A percentile compares a stretch with the other conserved stretches of the same genome.
Conservation (phyloP, 371 early-diverging fungal genomes). For the Capillidium heterosporum region DNA sequence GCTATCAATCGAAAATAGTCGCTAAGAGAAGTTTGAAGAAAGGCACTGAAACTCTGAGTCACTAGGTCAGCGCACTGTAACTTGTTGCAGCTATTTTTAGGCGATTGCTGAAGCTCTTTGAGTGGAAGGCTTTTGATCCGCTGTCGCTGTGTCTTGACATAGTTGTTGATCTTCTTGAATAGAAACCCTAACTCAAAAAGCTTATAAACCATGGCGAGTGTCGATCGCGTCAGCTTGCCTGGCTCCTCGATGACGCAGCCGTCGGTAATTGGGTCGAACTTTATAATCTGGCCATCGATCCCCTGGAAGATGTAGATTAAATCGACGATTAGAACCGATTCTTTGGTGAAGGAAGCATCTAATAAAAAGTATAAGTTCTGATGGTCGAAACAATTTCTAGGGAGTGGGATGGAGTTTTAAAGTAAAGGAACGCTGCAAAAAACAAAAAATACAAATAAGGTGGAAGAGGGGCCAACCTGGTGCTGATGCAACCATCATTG, state of each 20-base stretch:
- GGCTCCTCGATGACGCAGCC: slow-evolving; percentile 29
- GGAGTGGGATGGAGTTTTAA: too few relatives aligned
- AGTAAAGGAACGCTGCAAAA: too few relatives aligned
- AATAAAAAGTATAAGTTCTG: neutral
- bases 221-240: slow-evolving; percentile 11
- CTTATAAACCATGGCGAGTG: neutral
- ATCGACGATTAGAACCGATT: slow-evolving; percentile 58
- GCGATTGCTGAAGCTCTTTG: too few relatives aligned
- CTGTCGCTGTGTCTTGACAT: neutral
- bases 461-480: too few relatives aligned
- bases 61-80: neutral
- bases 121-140: too few relatives aligned
- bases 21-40: slow-evolving; percentile 53
- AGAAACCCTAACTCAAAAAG: slow-evolving; percentile 1
- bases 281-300: slow-evolving; percentile 71
- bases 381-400: too few relatives aligned
- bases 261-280: slow-evolving; percentile 25
- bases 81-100: too few relatives aligned
- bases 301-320: slow-evolving; percentile 84
- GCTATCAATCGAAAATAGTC: slow-evolving; percentile 73
- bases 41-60: slow-evolving; percentile 54
- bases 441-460: too few relatives aligned
- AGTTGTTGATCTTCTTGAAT: neutral
- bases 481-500: too few relatives aligned
- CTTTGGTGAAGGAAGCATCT: slow-evolving; percentile 10